Conservation (phyloP, 2,329 filamentous ascomycete species). For the Aspergillus fumigatiaffinis region DNA sequence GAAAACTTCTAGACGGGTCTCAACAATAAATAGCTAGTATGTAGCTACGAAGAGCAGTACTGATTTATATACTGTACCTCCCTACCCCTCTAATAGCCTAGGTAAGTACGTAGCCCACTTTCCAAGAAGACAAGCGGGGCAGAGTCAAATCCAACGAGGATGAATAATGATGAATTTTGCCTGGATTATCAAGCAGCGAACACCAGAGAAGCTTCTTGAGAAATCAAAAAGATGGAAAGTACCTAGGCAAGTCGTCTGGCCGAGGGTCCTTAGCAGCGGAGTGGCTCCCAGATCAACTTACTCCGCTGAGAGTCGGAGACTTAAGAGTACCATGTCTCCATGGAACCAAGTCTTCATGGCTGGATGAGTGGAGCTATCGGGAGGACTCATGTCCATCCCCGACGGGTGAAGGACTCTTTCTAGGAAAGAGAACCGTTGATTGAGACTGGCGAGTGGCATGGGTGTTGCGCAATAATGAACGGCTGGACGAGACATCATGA, state of each 20-base stretch:
- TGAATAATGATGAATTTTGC: constrained; percentile 1
- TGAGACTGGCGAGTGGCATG: background rate
- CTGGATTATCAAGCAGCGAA: constrained; percentile 21
- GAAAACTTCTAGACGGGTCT: background rate
- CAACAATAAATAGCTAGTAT: background rate
- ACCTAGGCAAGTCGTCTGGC: background rate
- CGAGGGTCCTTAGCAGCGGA: background rate
- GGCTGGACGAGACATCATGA: background rate
- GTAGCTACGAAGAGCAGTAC: background rate
- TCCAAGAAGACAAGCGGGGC: constrained; percentile 15
- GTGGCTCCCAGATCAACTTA: background rate
- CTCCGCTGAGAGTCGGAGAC: background rate
- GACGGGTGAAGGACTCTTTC: constrained; percentile 20
- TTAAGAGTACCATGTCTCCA: background rate
- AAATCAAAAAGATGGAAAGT: constrained; percentile 2
- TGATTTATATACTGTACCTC: background rate
- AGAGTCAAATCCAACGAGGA: constrained; percentile 1
- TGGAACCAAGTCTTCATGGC: background rate
- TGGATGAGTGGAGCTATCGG: background rate
- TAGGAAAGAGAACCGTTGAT: constrained; percentile 24
- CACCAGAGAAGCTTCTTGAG: constrained; percentile 26
- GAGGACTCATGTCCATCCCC: constrained; percentile 16
- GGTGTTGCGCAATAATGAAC: background rate
- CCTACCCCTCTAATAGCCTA: background rate
- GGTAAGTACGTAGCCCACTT: background rate